Base-by-base conservation (phyloP, 495 filamentous ascomycete species). In the Aspergillus affinis region DNA sequence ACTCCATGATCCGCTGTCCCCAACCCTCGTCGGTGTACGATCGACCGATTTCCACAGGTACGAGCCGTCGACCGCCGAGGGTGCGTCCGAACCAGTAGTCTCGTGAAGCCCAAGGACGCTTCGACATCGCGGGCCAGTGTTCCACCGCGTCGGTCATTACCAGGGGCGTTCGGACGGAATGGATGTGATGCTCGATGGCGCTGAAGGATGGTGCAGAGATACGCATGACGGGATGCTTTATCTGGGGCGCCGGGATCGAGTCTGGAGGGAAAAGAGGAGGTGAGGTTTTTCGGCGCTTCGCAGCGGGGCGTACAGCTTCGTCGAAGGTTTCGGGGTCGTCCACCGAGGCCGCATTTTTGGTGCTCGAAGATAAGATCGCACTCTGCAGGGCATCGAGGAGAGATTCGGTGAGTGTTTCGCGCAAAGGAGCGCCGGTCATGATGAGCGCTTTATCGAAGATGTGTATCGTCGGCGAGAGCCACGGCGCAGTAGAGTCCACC, bases 11-110 rank as follows among this genome's bases (percentile, higher is more conserved):
- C 58, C 82, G 82, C 69, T 99, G 94, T 0, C 88, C 86, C 94
- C 95, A 99, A 15, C 79, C 86, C 20, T 83, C 84, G 60, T 94
- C 90, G 8, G 91, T 93, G 64, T 99, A 99, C 61, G 86, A 90
- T 51, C 90, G 77, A 7, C 94, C 94, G n/a, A 96, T 68, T 69
- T 99, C 94, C 15, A 98, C 81, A 0, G 94, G 94, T 1, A 98
- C 87, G 2, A 96, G 82, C 46, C 94, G 81, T 23, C 85, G 79
- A 1, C 95, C 94, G 10, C 75, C 79, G 47, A 97, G 83, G 0
- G 94, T 98, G 48, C 80, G 84, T 6, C 83, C 78, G 20, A 90
- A 76, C 63, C 96, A 86, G 70, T 97, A 97, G 3, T 81, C 76
- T 0, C 87, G 86, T 4, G 80, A 84, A 21, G 77, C 80, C 94